phyloP scores from a whole-genome alignment of 176 grass and related monocot species.

The Eremochloa ophiuroides region DNA sequence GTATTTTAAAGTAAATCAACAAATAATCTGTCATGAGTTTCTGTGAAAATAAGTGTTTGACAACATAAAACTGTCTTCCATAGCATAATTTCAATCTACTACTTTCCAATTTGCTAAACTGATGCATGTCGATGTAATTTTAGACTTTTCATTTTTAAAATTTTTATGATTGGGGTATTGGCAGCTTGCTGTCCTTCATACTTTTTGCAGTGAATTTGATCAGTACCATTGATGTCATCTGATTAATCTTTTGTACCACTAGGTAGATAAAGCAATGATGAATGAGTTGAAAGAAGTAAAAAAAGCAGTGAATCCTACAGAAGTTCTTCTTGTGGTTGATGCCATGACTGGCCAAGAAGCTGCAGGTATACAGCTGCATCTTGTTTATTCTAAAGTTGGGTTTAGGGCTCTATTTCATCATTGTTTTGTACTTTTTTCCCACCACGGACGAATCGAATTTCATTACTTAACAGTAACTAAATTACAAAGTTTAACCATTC shows the following conservation, averaged over 20 bases:
- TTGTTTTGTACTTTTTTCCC: too few relatives aligned
- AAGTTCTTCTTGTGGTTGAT: slow-evolving; percentile 97
- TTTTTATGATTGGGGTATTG: not conserved
- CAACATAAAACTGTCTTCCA: not conserved
- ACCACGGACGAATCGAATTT: too few relatives aligned
- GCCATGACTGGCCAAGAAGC: slow-evolving; percentile 99
- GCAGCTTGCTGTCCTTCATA: not conserved
- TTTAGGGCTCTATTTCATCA: not conserved
- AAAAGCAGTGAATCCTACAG: slow-evolving; percentile 74
- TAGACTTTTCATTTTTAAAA: not conserved
- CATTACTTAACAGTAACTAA: too few relatives aligned
- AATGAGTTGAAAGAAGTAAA: slow-evolving; percentile 97
- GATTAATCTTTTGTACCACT: slow-evolving; percentile 12
- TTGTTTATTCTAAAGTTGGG: not conserved
- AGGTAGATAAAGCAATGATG: slow-evolving; percentile 99
- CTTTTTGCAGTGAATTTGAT: not conserved
- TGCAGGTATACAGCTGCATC: slow-evolving; percentile 51
- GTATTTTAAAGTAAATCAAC: not conserved
- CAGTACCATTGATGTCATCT: not conserved
- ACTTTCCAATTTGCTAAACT: not conserved
- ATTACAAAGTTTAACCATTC: too few relatives aligned
- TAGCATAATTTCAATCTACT: not conserved
- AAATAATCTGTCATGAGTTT: not conserved
- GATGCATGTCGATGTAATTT: not conserved
- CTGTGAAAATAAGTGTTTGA: not conserved